Percentiles rank a stretch among this genome's conserved stretches.
Conservation (phyloP, 257 asterid species). For the Przewalskia tangutica region DNA sequence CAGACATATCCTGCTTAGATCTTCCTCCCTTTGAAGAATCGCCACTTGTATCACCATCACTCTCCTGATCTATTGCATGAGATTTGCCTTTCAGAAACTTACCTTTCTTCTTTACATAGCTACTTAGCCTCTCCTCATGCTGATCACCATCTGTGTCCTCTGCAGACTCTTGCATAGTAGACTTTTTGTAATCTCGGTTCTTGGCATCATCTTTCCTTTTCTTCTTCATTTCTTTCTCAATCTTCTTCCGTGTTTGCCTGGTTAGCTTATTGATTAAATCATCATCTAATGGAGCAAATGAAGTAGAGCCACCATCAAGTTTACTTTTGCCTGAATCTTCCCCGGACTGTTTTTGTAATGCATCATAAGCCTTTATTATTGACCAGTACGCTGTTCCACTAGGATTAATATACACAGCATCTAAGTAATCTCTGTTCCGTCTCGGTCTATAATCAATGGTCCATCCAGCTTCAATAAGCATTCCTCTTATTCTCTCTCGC, state of each 20-base stretch:
- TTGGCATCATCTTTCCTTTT: conserved; percentile 51
- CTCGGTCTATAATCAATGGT: conserved; percentile 93
- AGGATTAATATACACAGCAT: conserved; percentile 85
- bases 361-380: conserved; percentile 89
- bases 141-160: conserved; percentile 53
- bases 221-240: conserved; percentile 67
- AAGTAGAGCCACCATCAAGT: conserved; percentile 35
- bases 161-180: conserved; percentile 21
- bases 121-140: conserved; percentile 40
- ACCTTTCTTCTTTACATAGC: conserved; percentile 36
- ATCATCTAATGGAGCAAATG: conserved; percentile 65
- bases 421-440: conserved; percentile 83
- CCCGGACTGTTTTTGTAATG: conserved; percentile 63
- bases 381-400: conserved; percentile 98
- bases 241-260: conserved; percentile 82
- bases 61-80: conserved; percentile 27
- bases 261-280: conserved; percentile 77
- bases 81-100: conserved; percentile 29
- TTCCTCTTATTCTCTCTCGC: conserved; percentile 79
- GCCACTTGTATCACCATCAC: conserved; percentile 30
- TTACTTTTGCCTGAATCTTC: conserved; percentile 35
- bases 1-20: conserved; percentile 25
- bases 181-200: conserved; percentile 24
- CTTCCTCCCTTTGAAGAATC: conserved; percentile 29
- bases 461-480: conserved; percentile 82